Conservation (phyloP, 192 early-diverging fungal genomes). For the Coemansia sp. region DNA sequence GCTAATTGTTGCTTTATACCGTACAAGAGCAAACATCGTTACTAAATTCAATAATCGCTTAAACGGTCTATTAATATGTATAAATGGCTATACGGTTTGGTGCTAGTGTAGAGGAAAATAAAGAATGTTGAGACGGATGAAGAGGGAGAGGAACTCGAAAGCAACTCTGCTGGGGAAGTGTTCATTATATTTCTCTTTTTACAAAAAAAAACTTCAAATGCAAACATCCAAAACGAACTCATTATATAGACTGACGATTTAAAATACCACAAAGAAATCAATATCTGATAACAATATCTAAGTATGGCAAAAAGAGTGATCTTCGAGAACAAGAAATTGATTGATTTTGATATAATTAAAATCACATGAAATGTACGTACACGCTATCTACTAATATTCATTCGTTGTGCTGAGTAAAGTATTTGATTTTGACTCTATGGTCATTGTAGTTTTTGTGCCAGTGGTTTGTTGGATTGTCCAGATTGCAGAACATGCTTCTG, state of each 20-base stretch:
- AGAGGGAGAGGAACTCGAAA: no score
- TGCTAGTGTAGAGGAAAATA: neutral
- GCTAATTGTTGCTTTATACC: neutral
- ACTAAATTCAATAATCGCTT: neutral
- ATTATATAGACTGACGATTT: no score
- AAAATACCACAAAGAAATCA: no score
- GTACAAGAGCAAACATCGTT: neutral
- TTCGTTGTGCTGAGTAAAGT: neutral
- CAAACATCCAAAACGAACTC: no score
- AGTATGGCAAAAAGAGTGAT: no score
- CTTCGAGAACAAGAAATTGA: no score
- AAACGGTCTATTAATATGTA: neutral
- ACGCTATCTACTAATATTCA: neutral
- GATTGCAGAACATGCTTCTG: constrained; percentile 2
- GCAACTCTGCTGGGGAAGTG: no score
- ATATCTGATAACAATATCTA: no score
- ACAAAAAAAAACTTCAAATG: no score
- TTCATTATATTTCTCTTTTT: no score
- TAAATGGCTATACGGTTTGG: neutral
- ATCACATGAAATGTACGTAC: neutral
- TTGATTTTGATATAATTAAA: neutral
- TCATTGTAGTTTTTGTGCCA: constrained; percentile 8
- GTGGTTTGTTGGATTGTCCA: neutral
- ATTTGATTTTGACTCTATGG: constrained; percentile 1
- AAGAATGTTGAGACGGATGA: no score